These are phyloP conservation scores for Albizia julibrissin DNA, from an alignment of 306 rosid genomes.

Conservation along the genomic window DNA sequence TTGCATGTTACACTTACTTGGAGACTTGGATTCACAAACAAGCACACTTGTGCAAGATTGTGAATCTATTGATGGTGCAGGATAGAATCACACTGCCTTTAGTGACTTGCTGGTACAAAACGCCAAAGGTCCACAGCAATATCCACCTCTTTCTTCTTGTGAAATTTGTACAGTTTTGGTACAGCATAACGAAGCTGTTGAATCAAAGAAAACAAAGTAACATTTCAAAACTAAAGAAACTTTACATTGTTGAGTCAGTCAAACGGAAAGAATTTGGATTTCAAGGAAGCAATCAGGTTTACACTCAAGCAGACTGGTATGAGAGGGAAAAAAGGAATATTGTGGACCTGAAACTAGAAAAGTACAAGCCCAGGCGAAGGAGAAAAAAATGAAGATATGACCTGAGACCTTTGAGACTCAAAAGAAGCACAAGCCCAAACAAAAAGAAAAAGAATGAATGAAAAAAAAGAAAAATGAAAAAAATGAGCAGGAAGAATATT, in stretches of 20 bases:
- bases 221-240: conserved; percentile 15
- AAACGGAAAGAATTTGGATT: conserved; percentile 9
- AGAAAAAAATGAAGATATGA: no score
- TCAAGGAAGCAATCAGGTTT: not conserved
- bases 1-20: not conserved
- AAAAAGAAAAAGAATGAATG: no score
- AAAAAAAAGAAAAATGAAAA: no score
- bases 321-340: no score
- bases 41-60: conserved; percentile 6
- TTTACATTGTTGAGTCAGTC: not conserved
- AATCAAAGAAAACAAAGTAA: conserved; percentile 22
- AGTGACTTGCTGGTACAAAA: conserved; percentile 60
- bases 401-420: no score
- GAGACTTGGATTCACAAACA: conserved; percentile 14
- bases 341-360: no score
- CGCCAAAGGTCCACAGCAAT: conserved; percentile 94
- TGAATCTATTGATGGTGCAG: not conserved
- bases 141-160: conserved; percentile 85
- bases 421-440: no score
- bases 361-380: no score
- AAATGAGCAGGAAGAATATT: no score
- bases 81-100: conserved; percentile 32
- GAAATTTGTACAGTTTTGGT: conserved; percentile 84
- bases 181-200: conserved; percentile 78
- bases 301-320: no score